Conservation (phyloP, 192 early-diverging fungal species). For the Linnemannia zychae region DNA sequence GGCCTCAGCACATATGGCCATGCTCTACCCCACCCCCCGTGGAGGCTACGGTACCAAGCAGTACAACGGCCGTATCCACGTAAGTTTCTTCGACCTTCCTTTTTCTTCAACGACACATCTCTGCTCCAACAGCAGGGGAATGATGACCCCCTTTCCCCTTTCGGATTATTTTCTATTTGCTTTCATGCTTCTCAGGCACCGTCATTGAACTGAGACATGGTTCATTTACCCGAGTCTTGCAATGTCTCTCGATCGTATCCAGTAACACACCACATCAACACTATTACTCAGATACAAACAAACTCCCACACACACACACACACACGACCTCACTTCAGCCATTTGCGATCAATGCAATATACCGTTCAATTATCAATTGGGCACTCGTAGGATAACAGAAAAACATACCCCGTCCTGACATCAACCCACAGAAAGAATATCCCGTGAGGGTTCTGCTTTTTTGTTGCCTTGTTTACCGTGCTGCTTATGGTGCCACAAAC, state of each 20-base stretch:
- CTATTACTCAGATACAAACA: not conserved
- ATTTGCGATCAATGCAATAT: not conserved
- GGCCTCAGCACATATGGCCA: slow-evolving; percentile 39
- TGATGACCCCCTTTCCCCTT: too few relatives aligned
- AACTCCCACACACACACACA: not conserved
- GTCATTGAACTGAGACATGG: not conserved
- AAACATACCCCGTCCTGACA: not conserved
- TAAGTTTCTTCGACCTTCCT: slow-evolving; percentile 8
- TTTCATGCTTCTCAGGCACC: not conserved
- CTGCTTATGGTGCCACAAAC: not conserved
- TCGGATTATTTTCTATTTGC: too few relatives aligned
- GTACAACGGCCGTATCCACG: slow-evolving; percentile 44
- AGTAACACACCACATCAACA: not conserved
- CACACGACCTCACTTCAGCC: not conserved
- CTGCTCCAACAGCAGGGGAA: too few relatives aligned
- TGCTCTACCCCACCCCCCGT: slow-evolving; percentile 50
- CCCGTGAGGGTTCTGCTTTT: not conserved
- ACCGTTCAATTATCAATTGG: not conserved
- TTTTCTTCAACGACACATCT: not conserved
- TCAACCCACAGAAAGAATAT: not conserved
- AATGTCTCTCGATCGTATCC: not conserved
- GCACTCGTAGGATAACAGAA: not conserved
- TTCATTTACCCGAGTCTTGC: not conserved
- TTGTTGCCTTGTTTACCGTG: not conserved
- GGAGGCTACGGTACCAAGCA: slow-evolving; percentile 33